phyloP scores from a whole-genome alignment of 257 asterid genomes.

The Perilla frutescens region DNA sequence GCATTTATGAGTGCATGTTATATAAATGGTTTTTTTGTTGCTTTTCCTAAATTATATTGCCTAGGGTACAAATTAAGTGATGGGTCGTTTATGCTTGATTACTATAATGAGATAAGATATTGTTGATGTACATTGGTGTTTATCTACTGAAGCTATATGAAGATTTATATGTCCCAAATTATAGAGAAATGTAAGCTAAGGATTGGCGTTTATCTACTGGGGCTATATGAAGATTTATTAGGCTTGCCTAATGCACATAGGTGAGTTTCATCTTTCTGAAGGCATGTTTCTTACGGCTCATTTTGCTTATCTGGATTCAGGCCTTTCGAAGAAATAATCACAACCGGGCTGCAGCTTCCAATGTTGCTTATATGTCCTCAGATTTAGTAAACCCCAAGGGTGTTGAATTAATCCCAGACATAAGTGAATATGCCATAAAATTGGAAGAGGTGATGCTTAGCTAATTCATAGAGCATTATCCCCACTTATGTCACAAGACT shows the following conservation, averaged over 20 bases:
- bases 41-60: conserved; percentile 7
- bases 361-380: conserved; percentile 51
- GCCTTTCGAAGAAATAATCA: conserved; percentile 56
- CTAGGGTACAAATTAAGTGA: not conserved
- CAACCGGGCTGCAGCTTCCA: conserved; percentile 37
- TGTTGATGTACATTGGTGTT: not conserved
- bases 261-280: conserved; percentile 27
- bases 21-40: conserved; percentile 2
- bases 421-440: conserved; percentile 73
- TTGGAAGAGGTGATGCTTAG: conserved; percentile 69
- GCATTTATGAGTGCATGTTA: not conserved
- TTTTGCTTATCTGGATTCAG: conserved; percentile 45
- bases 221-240: conserved; percentile 9
- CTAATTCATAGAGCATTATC: not conserved
- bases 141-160: conserved; percentile 4
- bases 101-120: not conserved
- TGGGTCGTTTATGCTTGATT: not conserved
- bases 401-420: conserved; percentile 60
- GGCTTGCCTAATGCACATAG: conserved; percentile 19
- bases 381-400: conserved; percentile 56
- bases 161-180: too few species aligned
- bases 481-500: conserved; percentile 14
- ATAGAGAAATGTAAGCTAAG: too few species aligned
- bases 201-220: not conserved
- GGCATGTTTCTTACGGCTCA: conserved; percentile 25